A percentile compares a stretch with the other conserved stretches of the same genome.
These are phyloP conservation scores for Neurospora sublineolata DNA, from an alignment of 495 filamentous ascomycete species.

Conservation along the genomic window DNA sequence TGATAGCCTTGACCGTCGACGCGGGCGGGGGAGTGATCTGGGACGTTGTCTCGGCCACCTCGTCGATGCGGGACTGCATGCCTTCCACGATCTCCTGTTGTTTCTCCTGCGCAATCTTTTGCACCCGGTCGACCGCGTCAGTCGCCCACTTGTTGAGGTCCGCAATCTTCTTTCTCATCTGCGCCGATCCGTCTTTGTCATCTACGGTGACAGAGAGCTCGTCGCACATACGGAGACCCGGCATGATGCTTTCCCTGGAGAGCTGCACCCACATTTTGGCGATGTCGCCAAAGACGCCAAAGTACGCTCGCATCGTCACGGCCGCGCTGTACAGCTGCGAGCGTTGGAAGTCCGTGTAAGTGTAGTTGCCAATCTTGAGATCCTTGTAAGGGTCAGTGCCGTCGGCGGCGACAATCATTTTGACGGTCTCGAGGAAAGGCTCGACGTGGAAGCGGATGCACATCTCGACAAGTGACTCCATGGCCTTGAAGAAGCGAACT, in stretches of 20 bases:
- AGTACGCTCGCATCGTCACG: constrained; percentile 1
- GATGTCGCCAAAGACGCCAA: background rate
- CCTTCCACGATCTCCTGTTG: background rate
- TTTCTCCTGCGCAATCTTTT: background rate
- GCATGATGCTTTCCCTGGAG: background rate
- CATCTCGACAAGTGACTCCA: background rate
- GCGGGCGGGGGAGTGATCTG: background rate
- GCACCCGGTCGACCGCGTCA: background rate
- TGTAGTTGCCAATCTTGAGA: background rate
- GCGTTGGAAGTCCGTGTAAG: background rate
- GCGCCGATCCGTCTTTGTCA: background rate
- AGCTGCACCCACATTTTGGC: constrained; percentile 6
- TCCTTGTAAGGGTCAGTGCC: constrained; percentile 1
- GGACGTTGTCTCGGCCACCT: background rate
- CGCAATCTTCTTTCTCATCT: background rate
- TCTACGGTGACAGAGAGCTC: background rate
- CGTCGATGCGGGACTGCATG: background rate
- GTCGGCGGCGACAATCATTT: background rate
- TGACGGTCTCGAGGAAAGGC: constrained; percentile 1
- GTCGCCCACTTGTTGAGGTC: background rate
- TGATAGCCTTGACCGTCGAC: background rate
- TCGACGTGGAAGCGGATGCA: background rate
- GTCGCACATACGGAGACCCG: background rate
- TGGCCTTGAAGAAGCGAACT: constrained; percentile 2
- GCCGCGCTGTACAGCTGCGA: background rate